These are phyloP conservation scores for Aquilaria malaccensis DNA, from an alignment of 345 rosid species.

Conservation along the genomic window DNA sequence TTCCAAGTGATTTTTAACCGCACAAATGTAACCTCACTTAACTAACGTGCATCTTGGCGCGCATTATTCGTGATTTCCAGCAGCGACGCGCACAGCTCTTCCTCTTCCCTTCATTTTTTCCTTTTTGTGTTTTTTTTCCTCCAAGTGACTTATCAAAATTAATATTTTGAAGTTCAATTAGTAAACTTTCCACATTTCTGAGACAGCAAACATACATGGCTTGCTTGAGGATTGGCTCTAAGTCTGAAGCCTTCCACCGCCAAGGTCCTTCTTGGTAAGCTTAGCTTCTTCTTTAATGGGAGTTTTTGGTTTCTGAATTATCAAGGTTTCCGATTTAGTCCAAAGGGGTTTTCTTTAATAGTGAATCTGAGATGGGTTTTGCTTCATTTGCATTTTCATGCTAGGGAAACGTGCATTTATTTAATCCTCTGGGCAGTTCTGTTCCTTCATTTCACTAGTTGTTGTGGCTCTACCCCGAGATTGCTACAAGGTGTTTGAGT, in stretches of 20 bases:
- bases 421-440: not conserved
- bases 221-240: slow-evolving; percentile 67
- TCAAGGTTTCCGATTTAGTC: not conserved
- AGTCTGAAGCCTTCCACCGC: slow-evolving; percentile 59
- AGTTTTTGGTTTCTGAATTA: not conserved
- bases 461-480: not conserved
- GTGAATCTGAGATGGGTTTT: not conserved
- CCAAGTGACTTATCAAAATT: not conserved
- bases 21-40: slow-evolving; percentile 10
- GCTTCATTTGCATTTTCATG: not conserved
- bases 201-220: slow-evolving; percentile 30
- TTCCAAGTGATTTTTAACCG: no score
- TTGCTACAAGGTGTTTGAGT: no score
- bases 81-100: not conserved
- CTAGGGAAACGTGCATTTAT: not conserved
- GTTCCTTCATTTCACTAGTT: not conserved
- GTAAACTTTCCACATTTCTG: not conserved
- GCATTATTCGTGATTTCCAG: slow-evolving; percentile 4
- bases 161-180: not conserved
- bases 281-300: not conserved
- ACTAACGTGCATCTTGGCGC: no score
- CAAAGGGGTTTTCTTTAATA: not conserved
- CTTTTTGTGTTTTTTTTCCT: not conserved
- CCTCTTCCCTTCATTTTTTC: not conserved
- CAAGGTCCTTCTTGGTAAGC: slow-evolving; percentile 55